phyloP scores from a whole-genome alignment of 2,329 filamentous ascomycete genomes.

The Clarireedia homoeocarpa region DNA sequence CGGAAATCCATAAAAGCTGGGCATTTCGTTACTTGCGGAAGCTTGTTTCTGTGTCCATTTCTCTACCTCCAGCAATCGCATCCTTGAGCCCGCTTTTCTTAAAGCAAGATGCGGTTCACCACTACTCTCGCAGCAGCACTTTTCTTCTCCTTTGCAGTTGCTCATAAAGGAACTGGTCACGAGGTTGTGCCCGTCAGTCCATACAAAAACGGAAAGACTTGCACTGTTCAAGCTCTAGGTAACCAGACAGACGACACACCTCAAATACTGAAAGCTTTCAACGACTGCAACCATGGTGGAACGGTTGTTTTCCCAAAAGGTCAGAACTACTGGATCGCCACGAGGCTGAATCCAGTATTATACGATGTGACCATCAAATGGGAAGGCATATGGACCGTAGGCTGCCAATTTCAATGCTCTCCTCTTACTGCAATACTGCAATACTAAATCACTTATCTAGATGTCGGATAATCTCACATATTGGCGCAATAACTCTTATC shows the following conservation, averaged over 20 bases:
- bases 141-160: neutral
- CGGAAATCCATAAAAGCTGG: too few relatives aligned
- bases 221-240: constrained; percentile 34
- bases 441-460: constrained; percentile 16
- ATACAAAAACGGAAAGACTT: constrained; percentile 18
- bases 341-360: constrained; percentile 41
- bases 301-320: constrained; percentile 42
- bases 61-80: neutral
- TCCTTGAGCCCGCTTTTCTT: neutral
- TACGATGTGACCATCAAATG: constrained; percentile 44
- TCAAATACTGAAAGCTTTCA: constrained; percentile 43
- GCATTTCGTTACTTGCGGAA: neutral
- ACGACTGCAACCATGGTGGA: constrained; percentile 39
- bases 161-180: neutral
- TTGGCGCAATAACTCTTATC: constrained; percentile 47
- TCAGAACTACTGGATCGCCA: constrained; percentile 43
- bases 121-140: neutral
- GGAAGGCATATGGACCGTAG: constrained; percentile 43
- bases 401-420: neutral
- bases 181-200: constrained; percentile 4
- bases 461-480: constrained; percentile 44
- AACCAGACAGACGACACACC: constrained; percentile 41
- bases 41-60: neutral
- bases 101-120: neutral
- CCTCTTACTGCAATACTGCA: neutral